Percentiles rank a stretch among this genome's conserved stretches.
Conservation (phyloP, 163 green algal species). For the Smithsoniella earleae region DNA sequence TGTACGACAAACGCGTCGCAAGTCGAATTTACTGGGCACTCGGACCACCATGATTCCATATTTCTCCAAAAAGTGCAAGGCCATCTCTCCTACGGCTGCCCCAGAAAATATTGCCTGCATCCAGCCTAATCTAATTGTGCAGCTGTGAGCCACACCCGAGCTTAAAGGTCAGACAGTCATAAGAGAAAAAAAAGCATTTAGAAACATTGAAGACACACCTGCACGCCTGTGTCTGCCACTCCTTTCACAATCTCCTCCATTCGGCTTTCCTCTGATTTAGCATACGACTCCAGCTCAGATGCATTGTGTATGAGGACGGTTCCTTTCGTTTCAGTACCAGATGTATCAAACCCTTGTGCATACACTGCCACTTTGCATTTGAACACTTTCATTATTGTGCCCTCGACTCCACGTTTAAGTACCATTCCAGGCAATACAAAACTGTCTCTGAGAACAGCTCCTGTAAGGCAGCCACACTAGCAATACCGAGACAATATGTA, state of each 20-base stretch:
- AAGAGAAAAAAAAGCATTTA: too few species aligned
- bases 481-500: too few species aligned
- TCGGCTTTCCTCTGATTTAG: conserved; percentile 72
- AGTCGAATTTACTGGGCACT: conserved; percentile 95
- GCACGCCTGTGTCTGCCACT: conserved; percentile 60
- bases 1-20: conserved; percentile 87
- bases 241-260: conserved; percentile 84
- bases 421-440: conserved; percentile 76
- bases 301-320: conserved; percentile 93
- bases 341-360: conserved; percentile 84
- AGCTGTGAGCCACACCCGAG: conserved; percentile 34
- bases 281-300: conserved; percentile 89
- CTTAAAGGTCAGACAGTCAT: background rate
- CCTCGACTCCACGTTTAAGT: conserved; percentile 78
- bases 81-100: conserved; percentile 86
- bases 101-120: conserved; percentile 44
- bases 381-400: conserved; percentile 63
- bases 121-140: conserved; percentile 38
- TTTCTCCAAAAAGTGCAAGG: conserved; percentile 95
- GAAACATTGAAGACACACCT: too few species aligned
- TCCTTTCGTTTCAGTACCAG: conserved; percentile 92
- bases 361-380: conserved; percentile 88
- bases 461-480: too few species aligned
- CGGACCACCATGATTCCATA: conserved; percentile 85
- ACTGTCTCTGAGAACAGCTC: conserved; percentile 46